phyloP scores from a whole-genome alignment of 306 rosid genomes.

The Cucumis hystrix region DNA sequence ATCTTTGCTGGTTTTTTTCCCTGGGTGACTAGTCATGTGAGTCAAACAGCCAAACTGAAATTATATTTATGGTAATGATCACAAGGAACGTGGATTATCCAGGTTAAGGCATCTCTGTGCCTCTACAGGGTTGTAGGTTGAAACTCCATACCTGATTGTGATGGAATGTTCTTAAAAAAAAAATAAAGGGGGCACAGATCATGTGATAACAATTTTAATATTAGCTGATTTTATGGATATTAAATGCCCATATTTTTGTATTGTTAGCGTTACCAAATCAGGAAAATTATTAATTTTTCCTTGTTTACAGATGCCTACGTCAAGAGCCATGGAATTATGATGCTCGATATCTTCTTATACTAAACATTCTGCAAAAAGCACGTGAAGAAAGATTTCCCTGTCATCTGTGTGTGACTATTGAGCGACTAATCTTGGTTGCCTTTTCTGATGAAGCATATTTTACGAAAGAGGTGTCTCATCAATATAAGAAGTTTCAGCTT shows the following conservation, averaged over 20 bases:
- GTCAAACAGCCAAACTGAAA: not conserved
- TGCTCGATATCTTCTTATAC: conserved; percentile 65
- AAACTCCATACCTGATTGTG: not conserved
- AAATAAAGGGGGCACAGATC: not conserved
- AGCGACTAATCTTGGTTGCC: conserved; percentile 46
- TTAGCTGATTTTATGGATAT: not conserved
- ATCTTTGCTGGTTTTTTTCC: not conserved
- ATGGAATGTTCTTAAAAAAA: not conserved
- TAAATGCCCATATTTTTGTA: not conserved
- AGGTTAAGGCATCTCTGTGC: not conserved
- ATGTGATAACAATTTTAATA: not conserved
- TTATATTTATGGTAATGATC: not conserved
- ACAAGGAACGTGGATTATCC: not conserved
- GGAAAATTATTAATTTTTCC: not conserved
- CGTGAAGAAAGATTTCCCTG: conserved; percentile 85
- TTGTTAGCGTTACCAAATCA: not conserved
- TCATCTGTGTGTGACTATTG: conserved; percentile 42
- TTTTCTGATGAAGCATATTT: conserved; percentile 42
- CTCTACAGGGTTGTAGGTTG: not conserved
- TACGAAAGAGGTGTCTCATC: conserved; percentile 21
- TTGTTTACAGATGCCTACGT: conserved; percentile 51
- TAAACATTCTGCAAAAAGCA: conserved; percentile 71
- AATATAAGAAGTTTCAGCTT: conserved; percentile 63
- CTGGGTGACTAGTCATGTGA: not conserved
- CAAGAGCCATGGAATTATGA: conserved; percentile 78